Evolutionary conservation across 306 rosid species (phyloP), one percentile per base, ranked within the genome.

Genomic region (Pterocarpus macrocarpus): DNA sequence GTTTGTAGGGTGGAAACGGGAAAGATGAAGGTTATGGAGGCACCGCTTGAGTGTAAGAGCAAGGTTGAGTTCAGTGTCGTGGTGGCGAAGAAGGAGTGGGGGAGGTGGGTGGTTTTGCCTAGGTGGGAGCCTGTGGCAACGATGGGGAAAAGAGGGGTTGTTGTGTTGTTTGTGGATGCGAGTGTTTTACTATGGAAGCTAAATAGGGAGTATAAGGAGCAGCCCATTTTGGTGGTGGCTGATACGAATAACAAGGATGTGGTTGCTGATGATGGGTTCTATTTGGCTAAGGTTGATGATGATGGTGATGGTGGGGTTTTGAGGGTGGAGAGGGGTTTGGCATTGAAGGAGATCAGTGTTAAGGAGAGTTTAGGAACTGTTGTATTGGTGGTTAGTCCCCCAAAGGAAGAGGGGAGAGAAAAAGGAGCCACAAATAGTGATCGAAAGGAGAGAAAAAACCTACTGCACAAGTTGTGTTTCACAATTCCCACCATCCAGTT

Each of bases 61-160:
- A 87, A 86, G n/a, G 99, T 97, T 3, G 87, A 76, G 57, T 93
- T 95, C 28, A 93, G 97, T 2, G 91, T 93, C 44, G 94, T 93
- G 82, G 88, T 69, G 79, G 90, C 93, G 2, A 97, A 95, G 57
- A 89, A 95, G n/a, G 97, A 84, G 72, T 95, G 99, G 99, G 73
- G 78, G 34, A 85, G 92, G 75, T 93, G 99, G 99, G 94, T 91
- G 64, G 98, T 81, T 62, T 70, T 95, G 83, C 99, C 98, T 0
- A 73, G 76, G 36, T 95, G 99, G 98, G 90, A 85, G 36, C 89
- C 98, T 0, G 50, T 93, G 64, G 83, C 57, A 39, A 66, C 38
- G 6, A 14, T 93, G 30, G 89, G 77, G 2, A 82, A 79, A 39
- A 98, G 98, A 0, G 94, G 90, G 8, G 90, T 88, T 1, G 98